Percentiles rank a stretch among this genome's conserved stretches.
These are phyloP conservation scores for Gossypium herbaceum DNA, from an alignment of 345 rosid genomes.

Conservation along the genomic window DNA sequence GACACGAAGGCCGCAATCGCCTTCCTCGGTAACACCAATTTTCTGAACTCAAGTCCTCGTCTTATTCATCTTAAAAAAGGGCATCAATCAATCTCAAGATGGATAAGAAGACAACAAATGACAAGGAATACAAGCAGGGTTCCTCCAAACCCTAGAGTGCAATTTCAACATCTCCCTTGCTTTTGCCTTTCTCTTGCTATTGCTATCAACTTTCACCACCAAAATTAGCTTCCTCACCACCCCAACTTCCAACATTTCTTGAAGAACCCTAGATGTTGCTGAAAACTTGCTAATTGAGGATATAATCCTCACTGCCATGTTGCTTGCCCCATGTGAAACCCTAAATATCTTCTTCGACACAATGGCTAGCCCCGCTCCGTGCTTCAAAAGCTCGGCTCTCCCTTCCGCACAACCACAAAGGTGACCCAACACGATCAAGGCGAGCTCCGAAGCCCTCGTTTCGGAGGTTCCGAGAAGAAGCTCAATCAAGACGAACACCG, in stretches of 20 bases:
- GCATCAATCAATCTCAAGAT: constrained; percentile 14
- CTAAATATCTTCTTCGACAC: constrained; percentile 60
- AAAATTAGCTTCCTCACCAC: constrained; percentile 52
- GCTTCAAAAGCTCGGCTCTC: constrained; percentile 50
- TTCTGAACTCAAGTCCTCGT: too few species aligned
- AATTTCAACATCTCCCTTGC: constrained; percentile 47
- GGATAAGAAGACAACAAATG: constrained; percentile 47
- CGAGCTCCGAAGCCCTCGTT: constrained; percentile 39
- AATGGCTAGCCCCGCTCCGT: constrained; percentile 51
- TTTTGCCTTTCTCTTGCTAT: constrained; percentile 40
- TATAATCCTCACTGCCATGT: constrained; percentile 48
- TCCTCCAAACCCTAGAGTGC: constrained; percentile 58
- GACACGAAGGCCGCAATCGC: too few species aligned
- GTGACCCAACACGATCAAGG: constrained; percentile 33
- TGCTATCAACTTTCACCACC: constrained; percentile 41
- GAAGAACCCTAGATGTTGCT: constrained; percentile 39
- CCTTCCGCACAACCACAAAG: constrained; percentile 61
- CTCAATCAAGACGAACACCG: constrained; percentile 34
- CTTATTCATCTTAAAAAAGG: too few species aligned
- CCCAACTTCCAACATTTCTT: constrained; percentile 59
- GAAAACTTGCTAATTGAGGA: constrained; percentile 42
- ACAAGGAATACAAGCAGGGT: constrained; percentile 43
- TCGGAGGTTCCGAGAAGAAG: constrained; percentile 41
- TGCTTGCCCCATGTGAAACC: constrained; percentile 45
- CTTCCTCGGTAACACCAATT: too few species aligned